Base-by-base conservation (phyloP, 2,329 filamentous ascomycete genomes). In the Ceratocystis cubensis region DNA sequence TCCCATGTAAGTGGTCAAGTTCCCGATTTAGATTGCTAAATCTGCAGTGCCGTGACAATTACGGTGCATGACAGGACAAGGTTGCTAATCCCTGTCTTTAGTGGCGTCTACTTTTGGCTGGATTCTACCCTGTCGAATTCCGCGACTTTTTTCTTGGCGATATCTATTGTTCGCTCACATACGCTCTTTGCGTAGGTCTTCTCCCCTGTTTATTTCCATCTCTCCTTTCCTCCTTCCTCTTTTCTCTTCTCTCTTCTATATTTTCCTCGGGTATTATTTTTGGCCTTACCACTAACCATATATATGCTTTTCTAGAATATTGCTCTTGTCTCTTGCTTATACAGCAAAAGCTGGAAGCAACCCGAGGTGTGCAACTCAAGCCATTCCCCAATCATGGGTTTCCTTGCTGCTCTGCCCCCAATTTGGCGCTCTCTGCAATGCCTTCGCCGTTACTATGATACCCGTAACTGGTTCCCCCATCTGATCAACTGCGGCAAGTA, bases 121-220 rank as follows among this genome's bases (percentile, higher is more conserved):
- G 92, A 3, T 74, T 96, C 22, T 96, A 95, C 72, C 91, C 91
- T 1, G 94, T 99, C 63, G 93, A 97, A 74, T 99, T 97, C 74
- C 85, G 92, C 67, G 94, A 99, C 75, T 97, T 99, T 77, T 97
- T 96, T 75, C 82, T 97, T 0, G 94, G 94, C 64, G 94, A 99
- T 74, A 96, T 97, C 81, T 96, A 96, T 75, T 97, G 93, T 76
- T 97, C 94, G 2, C 80, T 96, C 66, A 96, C 92, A 5, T 99
- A 99, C 75, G 83, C 88, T 17, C 89, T 63, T n/a, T 70, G 67
- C 33, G 68, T 69, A 62, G 62, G 68, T 67, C n/a, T 20, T 6
- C 25, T 10, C 25, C 46, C 20, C 15, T 22, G 22, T 20, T 7
- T 5, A 5, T 25, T 65, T 17, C 33, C n/a, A 46, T 65, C n/a